phyloP scores from a whole-genome alignment of 163 green algal genomes.

The Scenedesmus sp. region DNA sequence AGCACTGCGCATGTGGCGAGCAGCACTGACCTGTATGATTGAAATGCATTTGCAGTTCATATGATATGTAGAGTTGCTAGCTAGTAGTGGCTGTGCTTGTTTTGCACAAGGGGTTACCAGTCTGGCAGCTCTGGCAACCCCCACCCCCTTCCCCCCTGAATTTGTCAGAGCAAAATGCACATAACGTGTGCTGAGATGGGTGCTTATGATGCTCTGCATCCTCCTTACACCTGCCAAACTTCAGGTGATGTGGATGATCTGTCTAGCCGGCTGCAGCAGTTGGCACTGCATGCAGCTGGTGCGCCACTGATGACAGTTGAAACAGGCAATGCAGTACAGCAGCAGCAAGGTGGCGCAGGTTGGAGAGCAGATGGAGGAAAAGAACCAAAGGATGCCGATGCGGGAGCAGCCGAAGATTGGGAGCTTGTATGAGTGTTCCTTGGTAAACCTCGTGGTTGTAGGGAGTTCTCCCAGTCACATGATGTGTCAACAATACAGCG shows the following conservation, averaged over 20 bases:
- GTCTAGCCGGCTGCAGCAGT: constrained; percentile 61
- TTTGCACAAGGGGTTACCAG: neutral
- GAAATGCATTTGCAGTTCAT: neutral
- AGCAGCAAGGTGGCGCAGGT: neutral
- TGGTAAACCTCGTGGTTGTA: constrained; percentile 4
- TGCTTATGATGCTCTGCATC: neutral
- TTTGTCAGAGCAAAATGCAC: neutral
- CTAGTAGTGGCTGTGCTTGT: neutral
- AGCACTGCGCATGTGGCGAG: neutral
- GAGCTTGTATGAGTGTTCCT: constrained; percentile 19
- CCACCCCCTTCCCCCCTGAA: no score
- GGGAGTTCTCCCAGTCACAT: neutral
- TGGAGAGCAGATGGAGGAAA: neutral
- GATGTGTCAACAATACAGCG: neutral
- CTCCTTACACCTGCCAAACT: neutral
- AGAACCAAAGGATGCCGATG: neutral
- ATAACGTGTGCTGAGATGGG: neutral
- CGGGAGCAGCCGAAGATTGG: constrained; percentile 32
- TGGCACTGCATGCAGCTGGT: constrained; percentile 59
- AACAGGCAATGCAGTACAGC: neutral
- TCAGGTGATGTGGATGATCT: constrained; percentile 80
- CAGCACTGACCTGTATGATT: neutral
- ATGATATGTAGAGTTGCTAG: neutral
- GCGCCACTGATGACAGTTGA: constrained; percentile 45
- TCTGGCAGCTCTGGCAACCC: neutral